Conservation (phyloP, 2,329 filamentous ascomycete genomes). For the Fusarium euwallaceae region DNA sequence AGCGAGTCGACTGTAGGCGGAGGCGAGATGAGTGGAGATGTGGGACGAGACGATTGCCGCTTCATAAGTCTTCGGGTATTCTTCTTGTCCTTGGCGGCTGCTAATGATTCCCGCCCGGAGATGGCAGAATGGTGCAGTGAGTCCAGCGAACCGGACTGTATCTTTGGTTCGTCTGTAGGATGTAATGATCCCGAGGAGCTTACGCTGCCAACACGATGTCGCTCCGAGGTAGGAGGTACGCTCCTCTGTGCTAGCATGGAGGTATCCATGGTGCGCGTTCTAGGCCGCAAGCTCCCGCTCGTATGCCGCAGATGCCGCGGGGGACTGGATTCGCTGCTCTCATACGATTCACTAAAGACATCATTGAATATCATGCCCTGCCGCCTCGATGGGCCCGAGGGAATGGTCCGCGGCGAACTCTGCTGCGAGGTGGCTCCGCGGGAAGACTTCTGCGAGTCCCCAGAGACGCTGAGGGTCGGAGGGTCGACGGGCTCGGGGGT, state of each 20-base stretch:
- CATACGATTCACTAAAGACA: conserved; percentile 63
- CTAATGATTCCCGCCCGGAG: conserved; percentile 52
- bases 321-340: conserved; percentile 58
- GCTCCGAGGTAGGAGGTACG: conserved; percentile 58
- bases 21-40: conserved; percentile 67
- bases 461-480: conserved; percentile 40
- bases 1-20: conserved; percentile 72
- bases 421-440: conserved; percentile 49
- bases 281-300: conserved; percentile 60
- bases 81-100: conserved; percentile 57
- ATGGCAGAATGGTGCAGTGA: conserved; percentile 59
- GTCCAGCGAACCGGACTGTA: conserved; percentile 56
- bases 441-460: conserved; percentile 42
- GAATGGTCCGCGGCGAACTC: conserved; percentile 51
- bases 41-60: conserved; percentile 67
- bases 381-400: conserved; percentile 59
- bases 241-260: conserved; percentile 62
- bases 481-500: conserved; percentile 70
- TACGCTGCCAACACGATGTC: conserved; percentile 78
- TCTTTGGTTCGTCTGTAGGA: conserved; percentile 63
- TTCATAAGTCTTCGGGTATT: conserved; percentile 67
- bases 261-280: conserved; percentile 71
- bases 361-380: conserved; percentile 74
- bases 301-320: conserved; percentile 52
- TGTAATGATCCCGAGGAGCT: conserved; percentile 71